These are phyloP conservation scores for Fimicolochytrium jonesii DNA, from an alignment of 192 early-diverging fungal species.

Conservation along the genomic window DNA sequence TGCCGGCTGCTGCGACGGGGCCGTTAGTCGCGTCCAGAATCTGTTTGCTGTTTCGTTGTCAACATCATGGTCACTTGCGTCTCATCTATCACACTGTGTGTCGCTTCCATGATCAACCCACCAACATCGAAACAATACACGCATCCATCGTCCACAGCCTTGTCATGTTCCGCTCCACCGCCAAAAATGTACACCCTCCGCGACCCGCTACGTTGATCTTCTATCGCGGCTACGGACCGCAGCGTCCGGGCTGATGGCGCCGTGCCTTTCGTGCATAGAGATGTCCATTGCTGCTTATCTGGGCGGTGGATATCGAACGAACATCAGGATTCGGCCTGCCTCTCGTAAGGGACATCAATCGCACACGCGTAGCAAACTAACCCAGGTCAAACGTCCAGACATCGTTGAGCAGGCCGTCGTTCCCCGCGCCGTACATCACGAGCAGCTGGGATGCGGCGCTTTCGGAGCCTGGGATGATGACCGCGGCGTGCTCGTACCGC, in stretches of 20 bases:
- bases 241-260: conserved; percentile 24
- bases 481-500: conserved; percentile 33
- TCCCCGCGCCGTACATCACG: conserved; percentile 32
- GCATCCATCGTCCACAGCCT: conserved; percentile 21
- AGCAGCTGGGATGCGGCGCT: conserved; percentile 9
- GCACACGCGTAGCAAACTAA: no score
- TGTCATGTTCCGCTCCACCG: conserved; percentile 25
- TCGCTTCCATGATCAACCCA: no score
- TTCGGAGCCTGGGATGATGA: conserved; percentile 2
- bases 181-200: conserved; percentile 34
- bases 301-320: no score
- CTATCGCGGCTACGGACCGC: conserved; percentile 11
- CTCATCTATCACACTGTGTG: no score
- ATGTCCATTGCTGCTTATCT: conserved; percentile 28
- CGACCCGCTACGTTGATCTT: not conserved
- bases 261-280: conserved; percentile 20
- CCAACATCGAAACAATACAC: conserved; percentile 39
- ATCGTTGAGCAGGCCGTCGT: conserved; percentile 25
- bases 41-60: no score
- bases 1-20: not conserved
- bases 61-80: no score
- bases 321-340: no score
- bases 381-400: conserved; percentile 34
- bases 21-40: conserved; percentile 25
- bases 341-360: no score